phyloP scores from a whole-genome alignment of 2,329 filamentous ascomycete genomes.

The Aspergillus udagawae region DNA sequence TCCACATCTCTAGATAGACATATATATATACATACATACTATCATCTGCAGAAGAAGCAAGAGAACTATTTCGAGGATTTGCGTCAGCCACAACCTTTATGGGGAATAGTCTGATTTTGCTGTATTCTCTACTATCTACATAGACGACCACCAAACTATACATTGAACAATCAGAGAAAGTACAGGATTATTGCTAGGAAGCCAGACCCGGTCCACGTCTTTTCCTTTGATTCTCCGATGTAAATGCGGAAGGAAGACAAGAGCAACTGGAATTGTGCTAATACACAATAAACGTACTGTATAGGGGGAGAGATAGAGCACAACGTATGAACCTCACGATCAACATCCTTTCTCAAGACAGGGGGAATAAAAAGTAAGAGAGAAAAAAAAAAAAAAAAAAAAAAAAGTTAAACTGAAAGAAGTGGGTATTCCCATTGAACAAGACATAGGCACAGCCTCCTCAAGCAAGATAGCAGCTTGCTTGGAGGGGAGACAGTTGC shows the following conservation, averaged over 20 bases:
- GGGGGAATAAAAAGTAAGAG: not conserved
- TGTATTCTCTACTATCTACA: not conserved
- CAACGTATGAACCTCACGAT: not conserved
- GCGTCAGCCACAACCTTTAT: no score
- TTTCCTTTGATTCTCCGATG: not conserved
- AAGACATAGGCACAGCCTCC: not conserved
- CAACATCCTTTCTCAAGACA: not conserved
- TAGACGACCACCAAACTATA: not conserved
- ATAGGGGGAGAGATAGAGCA: not conserved
- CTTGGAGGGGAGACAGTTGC: not conserved
- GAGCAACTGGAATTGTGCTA: not conserved
- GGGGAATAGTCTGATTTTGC: not conserved
- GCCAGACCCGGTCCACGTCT: not conserved
- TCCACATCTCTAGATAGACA: conserved; percentile 59
- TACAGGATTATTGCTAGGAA: not conserved
- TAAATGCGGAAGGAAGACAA: not conserved
- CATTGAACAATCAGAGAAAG: not conserved
- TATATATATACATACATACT: not conserved
- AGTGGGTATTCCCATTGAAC: not conserved
- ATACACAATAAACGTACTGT: not conserved
- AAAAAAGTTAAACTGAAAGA: not conserved
- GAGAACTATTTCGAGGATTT: no score
- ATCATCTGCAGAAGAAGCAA: no score
- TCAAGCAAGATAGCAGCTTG: not conserved
- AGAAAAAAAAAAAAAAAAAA: not conserved